Conservation (phyloP, 306 rosid genomes). For the cucumber (Cucumis sativus) region Cucumber_9930_V3 NC_026657.2:32486501-32487000, state of each 20-base stretch:
- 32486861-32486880: not conserved
- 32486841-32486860: not conserved
- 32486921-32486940: not conserved
- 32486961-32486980: slow-evolving; percentile 2
- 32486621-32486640: no score
- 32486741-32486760: no score
- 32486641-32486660: no score
- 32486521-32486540: not conserved
- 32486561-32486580: not conserved
- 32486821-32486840: not conserved
- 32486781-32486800: no score
- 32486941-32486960: not conserved
- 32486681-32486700: no score
- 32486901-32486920: no score
- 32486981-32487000: not conserved
- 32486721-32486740: no score
- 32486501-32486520: not conserved
- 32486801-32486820: not conserved
- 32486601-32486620: no score
- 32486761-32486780: no score
- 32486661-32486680: no score
- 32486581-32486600: no score
- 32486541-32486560: not conserved
- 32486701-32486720: no score
- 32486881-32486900: not conserved